Percentiles rank a stretch among this genome's conserved stretches.
phyloP scores from a whole-genome alignment of 805 yeast species.

The Candida methanosorbosa region DNA sequence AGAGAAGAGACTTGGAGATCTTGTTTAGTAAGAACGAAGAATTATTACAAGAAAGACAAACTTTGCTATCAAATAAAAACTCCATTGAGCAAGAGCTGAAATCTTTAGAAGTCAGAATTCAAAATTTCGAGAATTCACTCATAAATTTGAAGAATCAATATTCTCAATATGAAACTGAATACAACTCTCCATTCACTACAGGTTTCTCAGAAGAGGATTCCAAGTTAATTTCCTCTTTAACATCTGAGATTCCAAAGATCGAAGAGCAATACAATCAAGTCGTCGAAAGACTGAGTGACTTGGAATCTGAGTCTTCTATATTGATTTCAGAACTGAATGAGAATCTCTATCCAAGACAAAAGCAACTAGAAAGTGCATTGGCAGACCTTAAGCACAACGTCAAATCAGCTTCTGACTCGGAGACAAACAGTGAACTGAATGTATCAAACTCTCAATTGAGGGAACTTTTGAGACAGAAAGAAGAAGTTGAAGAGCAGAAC shows the following conservation, averaged over 20 bases:
- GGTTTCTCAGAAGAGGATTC: slow-evolving; percentile 44
- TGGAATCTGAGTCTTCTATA: slow-evolving; percentile 39
- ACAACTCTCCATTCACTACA: slow-evolving; percentile 43
- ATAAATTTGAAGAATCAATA: slow-evolving; percentile 29
- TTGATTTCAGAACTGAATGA: slow-evolving; percentile 51
- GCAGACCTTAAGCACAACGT: slow-evolving; percentile 8
- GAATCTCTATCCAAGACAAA: slow-evolving; percentile 43
- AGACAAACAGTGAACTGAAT: slow-evolving; percentile 5
- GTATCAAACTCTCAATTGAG: slow-evolving; percentile 9
- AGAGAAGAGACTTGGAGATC: slow-evolving; percentile 33
- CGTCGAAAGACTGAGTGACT: slow-evolving; percentile 29
- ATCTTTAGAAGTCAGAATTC: slow-evolving; percentile 26
- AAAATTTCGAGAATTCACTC: slow-evolving; percentile 25
- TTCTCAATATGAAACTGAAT: slow-evolving; percentile 38
- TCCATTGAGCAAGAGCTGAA: slow-evolving; percentile 35
- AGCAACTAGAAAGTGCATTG: slow-evolving; percentile 23
- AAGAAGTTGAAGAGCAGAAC: slow-evolving; percentile 20
- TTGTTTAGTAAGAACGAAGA: slow-evolving; percentile 34
- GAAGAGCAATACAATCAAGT: slow-evolving; percentile 34
- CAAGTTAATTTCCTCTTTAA: slow-evolving; percentile 26
- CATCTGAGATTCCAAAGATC: slow-evolving; percentile 24
- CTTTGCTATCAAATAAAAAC: slow-evolving; percentile 30
- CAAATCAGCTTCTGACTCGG: slow-evolving; percentile 3
- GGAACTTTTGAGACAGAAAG: neutral
- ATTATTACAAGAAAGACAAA: slow-evolving; percentile 32